A percentile compares a stretch with the other conserved stretches of the same genome.
These are phyloP conservation scores for Carnegiea gigantea DNA, from an alignment of 179 eudicot species.

Conservation along the genomic window DNA sequence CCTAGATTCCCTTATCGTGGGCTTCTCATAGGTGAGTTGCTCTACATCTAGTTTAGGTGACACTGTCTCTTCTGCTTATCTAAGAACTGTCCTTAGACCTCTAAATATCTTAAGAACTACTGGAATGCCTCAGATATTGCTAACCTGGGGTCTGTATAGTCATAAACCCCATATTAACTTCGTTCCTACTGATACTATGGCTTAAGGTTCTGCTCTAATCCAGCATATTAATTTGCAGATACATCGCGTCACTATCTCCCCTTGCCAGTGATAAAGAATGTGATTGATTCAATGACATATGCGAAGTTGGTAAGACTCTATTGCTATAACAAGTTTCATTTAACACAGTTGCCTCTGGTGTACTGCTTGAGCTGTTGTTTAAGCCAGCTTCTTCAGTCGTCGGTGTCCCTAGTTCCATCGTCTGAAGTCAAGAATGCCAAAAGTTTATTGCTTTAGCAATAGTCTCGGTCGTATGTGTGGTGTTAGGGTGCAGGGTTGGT, in stretches of 20 bases:
- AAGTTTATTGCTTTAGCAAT: not conserved
- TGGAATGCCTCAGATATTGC: not conserved
- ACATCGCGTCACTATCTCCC: constrained; percentile 92
- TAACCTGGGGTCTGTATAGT: not conserved
- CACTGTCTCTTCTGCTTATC: not conserved
- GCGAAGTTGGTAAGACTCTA: constrained; percentile 66
- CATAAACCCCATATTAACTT: not conserved
- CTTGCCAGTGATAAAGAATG: constrained; percentile 69
- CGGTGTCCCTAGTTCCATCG: not conserved
- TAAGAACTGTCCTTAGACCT: constrained; percentile 1
- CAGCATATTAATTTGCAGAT: constrained; percentile 50
- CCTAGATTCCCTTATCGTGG: constrained; percentile 90
- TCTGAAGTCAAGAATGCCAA: not conserved
- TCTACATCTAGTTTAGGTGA: not conserved
- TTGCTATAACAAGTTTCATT: not conserved
- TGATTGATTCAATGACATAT: constrained; percentile 90
- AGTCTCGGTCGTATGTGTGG: not conserved
- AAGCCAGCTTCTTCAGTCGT: not conserved
- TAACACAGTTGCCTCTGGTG: not conserved
- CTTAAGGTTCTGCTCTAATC: constrained; percentile 14
- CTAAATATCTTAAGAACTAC: not conserved
- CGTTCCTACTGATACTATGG: not conserved
- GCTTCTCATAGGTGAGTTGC: constrained; percentile 68
- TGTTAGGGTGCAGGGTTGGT: not conserved
- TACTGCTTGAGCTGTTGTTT: not conserved